These are phyloP conservation scores for Calamus simplicifolius DNA, from an alignment of 176 grass and related monocot species.

Conservation along the genomic window DNA sequence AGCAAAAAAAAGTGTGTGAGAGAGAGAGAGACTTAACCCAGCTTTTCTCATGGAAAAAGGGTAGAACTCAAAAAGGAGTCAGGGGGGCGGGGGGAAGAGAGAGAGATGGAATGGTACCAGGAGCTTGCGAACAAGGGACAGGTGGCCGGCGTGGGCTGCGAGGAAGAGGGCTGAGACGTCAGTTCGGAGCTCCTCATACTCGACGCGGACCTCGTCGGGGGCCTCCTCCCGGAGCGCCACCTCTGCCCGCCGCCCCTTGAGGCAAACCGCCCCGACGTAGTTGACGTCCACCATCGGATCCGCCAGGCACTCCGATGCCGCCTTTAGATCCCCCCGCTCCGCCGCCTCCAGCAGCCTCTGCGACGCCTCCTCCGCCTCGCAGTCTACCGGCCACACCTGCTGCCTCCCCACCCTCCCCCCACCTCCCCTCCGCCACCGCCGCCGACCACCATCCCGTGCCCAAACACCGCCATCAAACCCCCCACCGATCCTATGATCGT, in stretches of 20 bases:
- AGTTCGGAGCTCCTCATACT: conserved; percentile 81
- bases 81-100: too few species aligned
- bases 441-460: conserved; percentile 36
- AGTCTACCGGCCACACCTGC: conserved; percentile 75
- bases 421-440: not conserved
- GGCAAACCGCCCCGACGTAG: conserved; percentile 84
- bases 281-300: conserved; percentile 60
- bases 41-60: too few species aligned
- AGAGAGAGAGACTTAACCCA: too few species aligned
- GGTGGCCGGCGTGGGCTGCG: conserved; percentile 75
- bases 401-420: not conserved
- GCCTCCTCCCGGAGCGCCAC: conserved; percentile 55
- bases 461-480: conserved; percentile 55
- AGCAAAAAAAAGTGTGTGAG: too few species aligned
- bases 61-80: not conserved
- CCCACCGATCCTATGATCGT: too few species aligned
- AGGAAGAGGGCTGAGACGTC: conserved; percentile 94
- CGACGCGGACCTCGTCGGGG: conserved; percentile 43
- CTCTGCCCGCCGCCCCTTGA: conserved; percentile 43
- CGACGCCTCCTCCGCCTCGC: conserved; percentile 47
- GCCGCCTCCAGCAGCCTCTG: conserved; percentile 84
- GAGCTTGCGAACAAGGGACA: conserved; percentile 64
- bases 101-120: conserved; percentile 38
- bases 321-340: conserved; percentile 39
- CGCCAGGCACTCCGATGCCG: conserved; percentile 47